These are phyloP conservation scores for Puccinia novopanici DNA, from an alignment of 1,284 basidiomycete species.

Conservation along the genomic window DNA sequence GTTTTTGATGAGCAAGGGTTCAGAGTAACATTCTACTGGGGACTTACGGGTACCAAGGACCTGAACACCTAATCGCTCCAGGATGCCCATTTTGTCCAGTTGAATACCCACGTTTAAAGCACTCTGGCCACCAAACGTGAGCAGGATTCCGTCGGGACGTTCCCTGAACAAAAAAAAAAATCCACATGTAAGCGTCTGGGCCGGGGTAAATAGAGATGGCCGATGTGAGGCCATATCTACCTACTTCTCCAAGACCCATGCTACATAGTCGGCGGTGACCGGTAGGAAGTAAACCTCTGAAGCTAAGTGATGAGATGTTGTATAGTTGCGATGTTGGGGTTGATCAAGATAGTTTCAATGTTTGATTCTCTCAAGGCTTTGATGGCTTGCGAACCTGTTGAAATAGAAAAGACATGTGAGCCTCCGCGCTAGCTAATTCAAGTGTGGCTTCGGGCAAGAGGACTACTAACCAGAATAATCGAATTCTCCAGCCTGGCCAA, in stretches of 20 bases:
- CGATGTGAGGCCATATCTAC: not conserved
- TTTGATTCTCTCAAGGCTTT: conserved; percentile 97
- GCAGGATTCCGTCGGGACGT: conserved; percentile 91
- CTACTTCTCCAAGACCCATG: conserved; percentile 90
- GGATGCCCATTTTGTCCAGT: conserved; percentile 94
- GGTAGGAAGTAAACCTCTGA: conserved; percentile 97
- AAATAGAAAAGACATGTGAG: conserved; percentile 7
- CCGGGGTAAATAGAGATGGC: not conserved
- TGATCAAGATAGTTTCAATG: conserved; percentile 90
- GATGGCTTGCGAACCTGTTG: conserved; percentile 82
- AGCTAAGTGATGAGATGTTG: conserved; percentile 95
- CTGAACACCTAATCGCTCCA: conserved; percentile 89
- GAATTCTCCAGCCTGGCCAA: conserved; percentile 99
- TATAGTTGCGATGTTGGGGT: conserved; percentile 96
- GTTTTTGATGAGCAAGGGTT: not conserved
- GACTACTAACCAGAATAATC: conserved; percentile 80
- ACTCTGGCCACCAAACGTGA: conserved; percentile 98
- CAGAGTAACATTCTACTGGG: not conserved
- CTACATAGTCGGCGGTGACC: conserved; percentile 94
- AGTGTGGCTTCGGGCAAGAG: conserved; percentile 8
- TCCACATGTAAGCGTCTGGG: not conserved
- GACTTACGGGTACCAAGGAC: conserved; percentile 79
- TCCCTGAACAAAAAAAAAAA: conserved; percentile 63
- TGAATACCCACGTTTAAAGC: conserved; percentile 97
- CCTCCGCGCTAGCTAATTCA: not conserved